These are phyloP conservation scores for Penicillium desertorum DNA, from an alignment of 495 filamentous ascomycete genomes.

Conservation along the genomic window DNA sequence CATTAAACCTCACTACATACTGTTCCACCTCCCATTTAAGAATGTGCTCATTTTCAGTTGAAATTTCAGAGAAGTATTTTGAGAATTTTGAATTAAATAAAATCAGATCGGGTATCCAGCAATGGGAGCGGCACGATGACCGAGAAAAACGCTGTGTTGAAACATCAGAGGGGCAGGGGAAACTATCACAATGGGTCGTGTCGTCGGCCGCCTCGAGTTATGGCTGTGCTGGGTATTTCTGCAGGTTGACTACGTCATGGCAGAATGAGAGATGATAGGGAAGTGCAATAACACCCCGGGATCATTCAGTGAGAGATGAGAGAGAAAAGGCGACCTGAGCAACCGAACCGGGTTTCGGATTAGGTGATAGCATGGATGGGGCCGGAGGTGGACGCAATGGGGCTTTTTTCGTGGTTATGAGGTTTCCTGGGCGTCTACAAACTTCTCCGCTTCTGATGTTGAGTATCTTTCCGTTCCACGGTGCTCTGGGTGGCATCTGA, in stretches of 20 bases:
- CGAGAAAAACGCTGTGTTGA: slow-evolving; percentile 33
- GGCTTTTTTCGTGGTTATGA: slow-evolving; percentile 14
- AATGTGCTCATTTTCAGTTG: neutral
- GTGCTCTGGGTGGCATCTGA: slow-evolving; percentile 12
- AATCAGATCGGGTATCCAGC: slow-evolving; percentile 46
- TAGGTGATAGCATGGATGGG: neutral
- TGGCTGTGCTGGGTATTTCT: slow-evolving; percentile 19
- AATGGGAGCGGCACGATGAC: slow-evolving; percentile 24
- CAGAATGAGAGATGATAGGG: slow-evolving; percentile 7
- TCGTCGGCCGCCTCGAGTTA: slow-evolving; percentile 9
- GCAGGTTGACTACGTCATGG: slow-evolving; percentile 28
- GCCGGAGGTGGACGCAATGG: slow-evolving; percentile 7
- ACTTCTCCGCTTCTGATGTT: slow-evolving; percentile 53
- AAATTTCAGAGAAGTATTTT: neutral
- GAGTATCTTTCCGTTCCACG: slow-evolving; percentile 50
- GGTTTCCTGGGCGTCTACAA: slow-evolving; percentile 57
- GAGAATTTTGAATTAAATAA: slow-evolving; percentile 6
- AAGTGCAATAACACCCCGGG: neutral
- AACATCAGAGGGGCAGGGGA: slow-evolving; percentile 20
- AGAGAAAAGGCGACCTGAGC: slow-evolving; percentile 2
- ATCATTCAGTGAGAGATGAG: neutral
- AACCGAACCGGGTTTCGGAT: neutral
- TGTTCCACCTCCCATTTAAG: neutral
- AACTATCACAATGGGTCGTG: slow-evolving; percentile 8
- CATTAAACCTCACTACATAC: neutral